Base-by-base conservation (phyloP, 495 filamentous ascomycete species). In the Talaromyces borbonicus region DNA sequence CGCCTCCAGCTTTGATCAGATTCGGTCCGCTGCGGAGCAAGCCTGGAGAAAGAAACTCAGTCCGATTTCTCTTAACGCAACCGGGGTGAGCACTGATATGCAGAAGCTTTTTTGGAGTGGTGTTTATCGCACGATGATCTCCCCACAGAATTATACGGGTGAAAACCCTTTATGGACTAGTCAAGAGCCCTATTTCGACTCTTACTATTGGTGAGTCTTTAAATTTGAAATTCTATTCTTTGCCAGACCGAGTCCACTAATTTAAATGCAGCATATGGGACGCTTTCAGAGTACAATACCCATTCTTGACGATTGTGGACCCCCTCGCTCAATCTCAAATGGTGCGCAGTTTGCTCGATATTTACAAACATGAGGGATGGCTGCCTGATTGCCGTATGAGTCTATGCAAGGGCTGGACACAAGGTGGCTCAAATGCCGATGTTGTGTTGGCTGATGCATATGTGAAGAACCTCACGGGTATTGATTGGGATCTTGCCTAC, bases 391-490 rank as follows among this genome's bases (percentile, higher is more conserved):
- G 72, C 43, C 56, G 72, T 9, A 75, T 74, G 69, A 63, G 57
- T 52, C 70, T 77, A 2, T 74, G 65, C 46, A 78, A 77, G 56
- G 78, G 79, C 2, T 79, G 71, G 46, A 82, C 79, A 5, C 78
- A 83, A 56, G 77, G 80, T 16, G 80, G 80, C 1, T 81, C 78
- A 0, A 83, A 84, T 46, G 80, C 80, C 9, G 79, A 46, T n/a
- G 46, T 16, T 24, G 5, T 43, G 30, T 16, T 53, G 16, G 49
- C 52, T 11, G 46, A 40, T 27, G 24, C 51, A 20, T 48, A 52
- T 42, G 23, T 50, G 19, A 52, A 51, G 27, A 39, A 59, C 48
- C 69, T 75, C 46, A 64, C 72, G 16, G 48, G 63, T 16, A 59
- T 77, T 24, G 71, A 73, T 16, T 51, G 56, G n/a, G 58, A 57